phyloP scores from a whole-genome alignment of 2,329 filamentous ascomycete species.

The Neospermospora avenae region DNA sequence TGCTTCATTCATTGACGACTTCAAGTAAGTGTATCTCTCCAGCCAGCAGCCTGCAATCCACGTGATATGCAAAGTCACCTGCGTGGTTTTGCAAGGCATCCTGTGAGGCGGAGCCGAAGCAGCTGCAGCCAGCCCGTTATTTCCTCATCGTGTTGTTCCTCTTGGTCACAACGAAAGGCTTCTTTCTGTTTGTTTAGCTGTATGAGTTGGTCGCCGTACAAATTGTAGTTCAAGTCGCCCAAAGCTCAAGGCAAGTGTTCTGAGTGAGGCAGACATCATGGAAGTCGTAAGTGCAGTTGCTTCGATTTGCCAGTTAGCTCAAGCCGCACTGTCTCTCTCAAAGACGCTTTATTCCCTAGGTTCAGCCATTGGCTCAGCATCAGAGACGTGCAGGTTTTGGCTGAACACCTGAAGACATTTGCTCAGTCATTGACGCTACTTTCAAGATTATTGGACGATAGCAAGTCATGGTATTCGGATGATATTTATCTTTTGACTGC shows the following conservation, averaged over 20 bases:
- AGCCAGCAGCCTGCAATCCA: not conserved
- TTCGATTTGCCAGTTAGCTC: slow-evolving; percentile 19
- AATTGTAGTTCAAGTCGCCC: not conserved
- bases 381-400: slow-evolving; percentile 21
- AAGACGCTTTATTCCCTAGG: slow-evolving; percentile 23
- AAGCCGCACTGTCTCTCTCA: slow-evolving; percentile 22
- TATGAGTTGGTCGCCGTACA: not conserved
- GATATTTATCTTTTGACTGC: slow-evolving; percentile 26
- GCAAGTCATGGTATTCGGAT: slow-evolving; percentile 23
- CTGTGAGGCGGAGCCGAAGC: not conserved
- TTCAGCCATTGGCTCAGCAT: slow-evolving; percentile 20
- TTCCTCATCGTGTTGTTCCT: not conserved
- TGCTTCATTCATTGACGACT: no score
- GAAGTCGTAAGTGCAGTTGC: slow-evolving; percentile 22
- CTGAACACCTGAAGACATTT: slow-evolving; percentile 22
- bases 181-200: not conserved
- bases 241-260: not conserved
- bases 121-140: not conserved
- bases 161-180: no score
- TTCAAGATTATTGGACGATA: slow-evolving; percentile 19
- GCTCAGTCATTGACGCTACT: slow-evolving; percentile 22
- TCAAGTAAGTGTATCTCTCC: no score
- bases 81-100: not conserved
- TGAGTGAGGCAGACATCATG: slow-evolving; percentile 19
- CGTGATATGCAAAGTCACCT: no score